Conservation (phyloP, 306 rosid genomes). For the Cucumis hystrix region DNA sequence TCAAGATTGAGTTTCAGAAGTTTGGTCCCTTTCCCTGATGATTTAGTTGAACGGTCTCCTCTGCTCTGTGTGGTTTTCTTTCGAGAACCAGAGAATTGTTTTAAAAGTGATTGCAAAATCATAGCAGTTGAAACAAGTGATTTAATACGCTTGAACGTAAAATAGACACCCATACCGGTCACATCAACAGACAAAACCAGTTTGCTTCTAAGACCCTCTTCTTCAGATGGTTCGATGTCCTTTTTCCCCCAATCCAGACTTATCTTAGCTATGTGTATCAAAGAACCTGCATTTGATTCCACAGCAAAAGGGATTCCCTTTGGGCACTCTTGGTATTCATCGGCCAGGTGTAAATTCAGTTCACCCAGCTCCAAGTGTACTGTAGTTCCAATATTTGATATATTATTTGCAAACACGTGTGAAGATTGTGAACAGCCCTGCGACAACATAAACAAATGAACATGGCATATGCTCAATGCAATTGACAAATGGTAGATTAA, state of each 20-base stretch:
- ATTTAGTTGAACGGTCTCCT: constrained; percentile 43
- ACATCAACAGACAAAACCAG: constrained; percentile 72
- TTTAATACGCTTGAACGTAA: constrained; percentile 67
- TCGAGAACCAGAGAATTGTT: constrained; percentile 44
- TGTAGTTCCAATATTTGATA: constrained; percentile 64
- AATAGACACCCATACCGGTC: constrained; percentile 70
- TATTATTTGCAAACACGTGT: constrained; percentile 80
- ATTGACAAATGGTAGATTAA: neutral
- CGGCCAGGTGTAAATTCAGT: constrained; percentile 78
- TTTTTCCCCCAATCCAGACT: constrained; percentile 90
- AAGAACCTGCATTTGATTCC: constrained; percentile 85
- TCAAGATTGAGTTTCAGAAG: constrained; percentile 73
- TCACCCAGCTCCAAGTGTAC: constrained; percentile 90
- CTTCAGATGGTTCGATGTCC: constrained; percentile 72
- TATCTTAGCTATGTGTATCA: constrained; percentile 77
- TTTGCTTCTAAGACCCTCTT: constrained; percentile 43
- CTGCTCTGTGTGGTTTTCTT: constrained; percentile 44
- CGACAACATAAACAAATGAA: neutral
- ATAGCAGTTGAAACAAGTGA: constrained; percentile 75
- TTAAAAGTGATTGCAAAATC: constrained; percentile 58
- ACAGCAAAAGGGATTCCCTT: constrained; percentile 76
- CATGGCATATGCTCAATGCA: neutral
- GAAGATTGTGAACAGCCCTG: constrained; percentile 93
- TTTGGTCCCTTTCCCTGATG: constrained; percentile 73
- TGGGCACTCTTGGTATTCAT: constrained; percentile 74